Percentiles rank a stretch among this genome's conserved stretches.
These are phyloP conservation scores for Cantharellus anzutake DNA, from an alignment of 768 basidiomycete species.

Conservation along the genomic window DNA sequence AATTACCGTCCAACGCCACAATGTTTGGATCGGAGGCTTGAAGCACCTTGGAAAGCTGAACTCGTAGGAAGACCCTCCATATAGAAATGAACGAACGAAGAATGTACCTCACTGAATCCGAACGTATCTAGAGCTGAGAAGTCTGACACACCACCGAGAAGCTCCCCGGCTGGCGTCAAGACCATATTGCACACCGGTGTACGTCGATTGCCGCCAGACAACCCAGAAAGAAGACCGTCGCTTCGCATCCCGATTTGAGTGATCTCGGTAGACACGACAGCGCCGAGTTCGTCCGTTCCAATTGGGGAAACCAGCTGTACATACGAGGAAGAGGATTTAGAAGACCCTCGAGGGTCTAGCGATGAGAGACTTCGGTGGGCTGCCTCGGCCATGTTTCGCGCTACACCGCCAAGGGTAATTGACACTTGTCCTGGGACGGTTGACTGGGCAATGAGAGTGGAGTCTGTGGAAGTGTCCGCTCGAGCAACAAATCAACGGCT, in stretches of 20 bases:
- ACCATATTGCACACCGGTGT: conserved; percentile 82
- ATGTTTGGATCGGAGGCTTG: conserved; percentile 33
- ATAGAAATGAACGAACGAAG: background rate
- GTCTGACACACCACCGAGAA: conserved; percentile 80
- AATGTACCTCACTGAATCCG: conserved; percentile 26
- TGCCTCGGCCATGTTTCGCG: conserved; percentile 87
- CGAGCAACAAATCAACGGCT: no score
- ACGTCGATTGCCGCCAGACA: conserved; percentile 18
- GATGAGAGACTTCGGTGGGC: conserved; percentile 39
- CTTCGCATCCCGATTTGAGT: conserved; percentile 50
- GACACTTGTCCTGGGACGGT: conserved; percentile 65
- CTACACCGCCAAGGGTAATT: conserved; percentile 73
- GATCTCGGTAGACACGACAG: conserved; percentile 39
- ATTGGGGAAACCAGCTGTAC: conserved; percentile 61
- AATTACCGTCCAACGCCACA: conserved; percentile 62
- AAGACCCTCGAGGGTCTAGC: conserved; percentile 9
- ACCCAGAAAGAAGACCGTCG: conserved; percentile 42
- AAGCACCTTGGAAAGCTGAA: conserved; percentile 26
- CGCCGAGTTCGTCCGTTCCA: conserved; percentile 61
- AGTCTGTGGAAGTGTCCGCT: no score
- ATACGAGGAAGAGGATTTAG: conserved; percentile 18
- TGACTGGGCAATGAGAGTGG: conserved; percentile 36
- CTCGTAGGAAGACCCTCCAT: background rate
- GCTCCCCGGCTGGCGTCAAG: conserved; percentile 46
- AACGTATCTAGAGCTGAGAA: conserved; percentile 46